phyloP scores from a whole-genome alignment of 345 rosid genomes.

The Acer saccharum region DNA sequence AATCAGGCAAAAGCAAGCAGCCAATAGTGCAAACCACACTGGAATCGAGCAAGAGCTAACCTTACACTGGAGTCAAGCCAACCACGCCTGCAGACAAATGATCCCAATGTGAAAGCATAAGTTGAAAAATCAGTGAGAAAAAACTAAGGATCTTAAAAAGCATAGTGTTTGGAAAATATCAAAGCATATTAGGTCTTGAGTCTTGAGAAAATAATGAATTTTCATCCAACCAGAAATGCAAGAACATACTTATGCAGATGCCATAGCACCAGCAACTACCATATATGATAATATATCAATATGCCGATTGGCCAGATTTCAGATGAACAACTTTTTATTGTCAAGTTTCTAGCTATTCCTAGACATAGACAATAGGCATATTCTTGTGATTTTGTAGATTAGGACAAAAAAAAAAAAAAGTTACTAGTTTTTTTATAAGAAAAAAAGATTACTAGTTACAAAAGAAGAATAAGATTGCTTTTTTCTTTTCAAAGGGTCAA shows the following conservation, averaged over 20 bases:
- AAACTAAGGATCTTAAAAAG: slow-evolving; percentile 1
- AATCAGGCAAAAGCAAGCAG: slow-evolving; percentile 26
- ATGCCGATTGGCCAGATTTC: background rate
- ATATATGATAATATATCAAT: background rate
- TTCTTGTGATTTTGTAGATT: background rate
- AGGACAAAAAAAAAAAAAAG: background rate
- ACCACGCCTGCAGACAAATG: slow-evolving; percentile 60
- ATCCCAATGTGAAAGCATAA: slow-evolving; percentile 4
- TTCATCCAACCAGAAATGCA: background rate
- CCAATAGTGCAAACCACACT: slow-evolving; percentile 16
- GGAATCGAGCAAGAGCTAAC: background rate
- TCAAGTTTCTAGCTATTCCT: background rate
- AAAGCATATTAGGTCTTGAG: background rate
- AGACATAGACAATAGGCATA: background rate
- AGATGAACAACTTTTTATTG: background rate
- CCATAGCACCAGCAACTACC: background rate
- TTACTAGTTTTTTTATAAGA: background rate
- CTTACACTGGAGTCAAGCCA: slow-evolving; percentile 63
- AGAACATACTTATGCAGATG: background rate
- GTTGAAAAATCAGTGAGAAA: background rate
- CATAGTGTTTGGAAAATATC: background rate
- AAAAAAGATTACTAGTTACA: background rate
- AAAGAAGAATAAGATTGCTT: too few relatives aligned
- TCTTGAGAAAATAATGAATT: background rate
- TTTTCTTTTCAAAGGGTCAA: too few relatives aligned